Evolutionary conservation across 2,329 filamentous ascomycete species (phyloP), one percentile per base, ranked within the genome.

Genomic region (Torrubiella hemipterigena): DNA sequence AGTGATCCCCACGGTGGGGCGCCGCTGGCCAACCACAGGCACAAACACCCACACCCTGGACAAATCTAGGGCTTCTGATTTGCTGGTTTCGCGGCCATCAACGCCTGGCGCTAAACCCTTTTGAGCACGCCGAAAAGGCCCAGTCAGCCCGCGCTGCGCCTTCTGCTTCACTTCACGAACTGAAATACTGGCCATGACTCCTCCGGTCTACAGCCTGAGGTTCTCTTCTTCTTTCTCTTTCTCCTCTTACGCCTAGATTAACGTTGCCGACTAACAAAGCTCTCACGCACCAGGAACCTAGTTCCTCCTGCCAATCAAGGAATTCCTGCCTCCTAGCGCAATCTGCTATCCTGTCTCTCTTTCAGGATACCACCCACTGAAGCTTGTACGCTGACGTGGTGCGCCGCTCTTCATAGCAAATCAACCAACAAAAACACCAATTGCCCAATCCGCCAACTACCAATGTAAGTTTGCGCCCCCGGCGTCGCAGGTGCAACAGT

Each of bases 81-180:
- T 52, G 56, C 11, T 20, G 5, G 3, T 2, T 5, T n/a, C 27
- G 26, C 27, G 35, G 34, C 35, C 35, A 33, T 17, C 10, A 9
- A 5, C 7, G 14, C 20, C 14, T 10, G 4, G 30, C 51, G 46
- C 57, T 56, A 57, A 38, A 22, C 58, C 56, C 36, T 33, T 46
- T 55, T 43, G 45, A 56, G 56, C 57, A 60, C 57, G 57, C 57
- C 57, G 57, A 61, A 59, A 47, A 55, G n/a, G n/a, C n/a, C n/a
- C n/a, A 58, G 51, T 57, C 54, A 53, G 50, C 29, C 29, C 38
- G 27, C 29, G 33, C 38, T 36, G 39, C 41, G 39, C 41, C 39
- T 33, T 38, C 30, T 31, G 35, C 30, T 24, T 31, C 32, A 31
- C 27, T 34, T 32, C 37, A 37, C 36, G 27, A 30, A 34, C 29